Evolutionary conservation across 2,329 filamentous ascomycete species (phyloP), one percentile per base, ranked within the genome.

Genomic region (Ascochyta viciae-villosae): DNA sequence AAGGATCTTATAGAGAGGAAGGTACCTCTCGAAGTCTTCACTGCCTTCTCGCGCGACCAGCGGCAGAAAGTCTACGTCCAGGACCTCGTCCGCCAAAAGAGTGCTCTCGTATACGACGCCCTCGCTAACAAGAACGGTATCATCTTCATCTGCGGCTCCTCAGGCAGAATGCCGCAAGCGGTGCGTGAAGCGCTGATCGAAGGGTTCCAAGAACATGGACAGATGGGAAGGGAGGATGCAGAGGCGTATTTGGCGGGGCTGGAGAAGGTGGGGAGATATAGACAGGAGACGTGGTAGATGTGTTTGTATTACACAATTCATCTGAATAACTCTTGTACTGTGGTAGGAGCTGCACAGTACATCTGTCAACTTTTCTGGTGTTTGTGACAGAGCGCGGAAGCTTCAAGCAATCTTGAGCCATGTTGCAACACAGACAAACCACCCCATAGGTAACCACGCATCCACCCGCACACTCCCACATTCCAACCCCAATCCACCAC

Each of bases 151-250:
- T 86, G 83, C 65, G 85, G 84, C 1, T 85, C 84, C 0, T 89
- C 86, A 0, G 89, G 89, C 0, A 84, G 83, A 55, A 91, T 91
- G 89, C 88, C 89, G 1, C 85, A 87, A 65, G 87, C 86, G 10
- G 85, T 91, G 1, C 79, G 87, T 16, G 84, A 87, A 67, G 87
- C 88, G 4, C 75, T 91, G 24, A 78, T 87, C n/a, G 85, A 89
- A 67, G 79, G 82, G 3, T 82, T 90, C 54, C 74, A 76, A 41
- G 67, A 70, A n/a, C 73, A 77, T 39, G 78, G 77, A 1, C 54
- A 50, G 3, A 66, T 79, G 68, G 64, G 73, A 33, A 68, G 80
- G 43, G 76, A 81, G 24, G 78, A 79, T 9, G 87, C 86, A 0
- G 86, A 88, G 65, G 76, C 68, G 23, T 84, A 83, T 68, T 61